Evolutionary conservation across 2,329 filamentous ascomycete species (phyloP).

Genomic region (Dactylellina haptotyla): DNA sequence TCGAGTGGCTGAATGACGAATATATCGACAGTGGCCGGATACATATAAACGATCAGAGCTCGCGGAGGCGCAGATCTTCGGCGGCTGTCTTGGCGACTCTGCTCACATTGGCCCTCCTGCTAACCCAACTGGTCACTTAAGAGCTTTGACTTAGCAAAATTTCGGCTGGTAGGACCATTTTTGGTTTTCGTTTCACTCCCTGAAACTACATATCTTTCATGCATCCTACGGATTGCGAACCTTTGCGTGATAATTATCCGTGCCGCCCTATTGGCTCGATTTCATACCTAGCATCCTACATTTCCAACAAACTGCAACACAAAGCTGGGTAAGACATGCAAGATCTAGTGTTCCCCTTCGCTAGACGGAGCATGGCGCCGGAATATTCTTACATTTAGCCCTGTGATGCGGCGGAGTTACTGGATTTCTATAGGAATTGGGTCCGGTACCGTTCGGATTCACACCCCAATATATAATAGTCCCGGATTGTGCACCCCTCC

Average conservation of each 20-base stretch:
- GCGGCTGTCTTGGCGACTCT: background rate
- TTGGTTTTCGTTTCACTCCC: background rate
- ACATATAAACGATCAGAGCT: background rate
- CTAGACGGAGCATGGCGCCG: background rate
- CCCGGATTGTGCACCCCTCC: background rate
- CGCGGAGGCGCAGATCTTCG: no score
- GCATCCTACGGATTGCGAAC: background rate
- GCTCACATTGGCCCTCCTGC: background rate
- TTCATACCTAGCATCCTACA: background rate
- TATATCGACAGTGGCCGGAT: background rate
- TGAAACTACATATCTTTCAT: slow-evolving; percentile 6
- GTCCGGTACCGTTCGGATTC: no score
- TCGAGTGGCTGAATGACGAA: background rate
- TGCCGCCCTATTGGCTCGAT: background rate
- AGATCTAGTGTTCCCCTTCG: background rate
- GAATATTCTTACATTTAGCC: background rate
- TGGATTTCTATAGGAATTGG: background rate
- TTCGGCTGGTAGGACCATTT: background rate
- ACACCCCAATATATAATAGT: slow-evolving; percentile 4
- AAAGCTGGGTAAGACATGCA: slow-evolving; percentile 14
- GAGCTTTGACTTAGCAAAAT: background rate
- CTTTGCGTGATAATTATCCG: background rate
- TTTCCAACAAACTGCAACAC: slow-evolving; percentile 9
- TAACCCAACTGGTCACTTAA: background rate
- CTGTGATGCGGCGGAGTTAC: background rate